Evolutionary conservation across 345 rosid species (phyloP).

Genomic region (Camelina laxa): DNA sequence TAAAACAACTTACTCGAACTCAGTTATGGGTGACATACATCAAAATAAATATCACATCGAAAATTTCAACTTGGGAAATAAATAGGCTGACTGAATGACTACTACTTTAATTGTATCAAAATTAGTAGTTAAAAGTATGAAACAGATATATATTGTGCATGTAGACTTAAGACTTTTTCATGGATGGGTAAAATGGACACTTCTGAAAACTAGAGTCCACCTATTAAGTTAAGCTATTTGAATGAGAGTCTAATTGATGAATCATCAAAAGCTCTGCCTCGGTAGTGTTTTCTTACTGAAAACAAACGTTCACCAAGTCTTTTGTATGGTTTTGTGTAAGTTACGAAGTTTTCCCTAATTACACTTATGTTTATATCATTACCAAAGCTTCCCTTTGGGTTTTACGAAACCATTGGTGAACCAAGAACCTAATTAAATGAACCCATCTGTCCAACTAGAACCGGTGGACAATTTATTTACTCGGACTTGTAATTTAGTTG

Average conservation of each 20-base stretch:
- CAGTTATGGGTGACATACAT: neutral
- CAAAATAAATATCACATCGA: neutral
- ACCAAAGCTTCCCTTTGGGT: neutral
- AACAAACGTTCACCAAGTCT: neutral
- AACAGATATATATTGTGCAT: neutral
- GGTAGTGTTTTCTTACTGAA: neutral
- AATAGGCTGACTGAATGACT: neutral
- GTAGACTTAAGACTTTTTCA: neutral
- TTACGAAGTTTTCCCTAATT: neutral
- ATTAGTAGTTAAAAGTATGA: neutral
- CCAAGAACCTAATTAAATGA: neutral
- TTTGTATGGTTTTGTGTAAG: neutral
- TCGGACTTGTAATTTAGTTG: neutral
- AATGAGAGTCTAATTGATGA: neutral
- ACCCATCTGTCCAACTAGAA: neutral
- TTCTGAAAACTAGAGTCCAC: neutral
- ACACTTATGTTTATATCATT: neutral
- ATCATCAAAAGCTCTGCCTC: neutral
- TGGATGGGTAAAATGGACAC: neutral
- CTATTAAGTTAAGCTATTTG: neutral
- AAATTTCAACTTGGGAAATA: neutral
- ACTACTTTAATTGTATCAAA: neutral
- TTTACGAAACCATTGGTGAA: neutral
- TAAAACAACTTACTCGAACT: too few relatives aligned
- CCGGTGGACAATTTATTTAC: neutral